These are phyloP conservation scores for Tilletia horrida DNA, from an alignment of 1,284 basidiomycete genomes.

Conservation along the genomic window DNA sequence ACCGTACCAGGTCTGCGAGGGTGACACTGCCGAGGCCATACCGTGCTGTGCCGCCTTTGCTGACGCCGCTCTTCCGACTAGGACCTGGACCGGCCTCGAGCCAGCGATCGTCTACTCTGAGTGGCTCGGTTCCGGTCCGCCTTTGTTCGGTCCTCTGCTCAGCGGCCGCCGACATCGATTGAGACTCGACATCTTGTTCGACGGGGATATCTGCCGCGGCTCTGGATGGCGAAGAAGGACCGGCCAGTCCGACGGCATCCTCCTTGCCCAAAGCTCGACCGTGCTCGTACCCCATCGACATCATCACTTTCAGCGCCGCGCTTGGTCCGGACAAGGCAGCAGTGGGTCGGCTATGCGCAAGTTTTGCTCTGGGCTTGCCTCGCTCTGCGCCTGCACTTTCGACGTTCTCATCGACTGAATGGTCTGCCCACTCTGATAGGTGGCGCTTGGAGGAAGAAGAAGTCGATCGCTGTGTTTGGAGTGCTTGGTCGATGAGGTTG, in stretches of 20 bases:
- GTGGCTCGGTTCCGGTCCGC: constrained; percentile 15
- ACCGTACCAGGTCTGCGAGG: background rate
- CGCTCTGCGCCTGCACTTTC: background rate
- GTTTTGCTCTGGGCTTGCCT: background rate
- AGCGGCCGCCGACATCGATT: background rate
- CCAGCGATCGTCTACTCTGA: constrained; percentile 21
- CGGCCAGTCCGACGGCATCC: background rate
- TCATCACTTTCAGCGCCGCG: constrained; percentile 27
- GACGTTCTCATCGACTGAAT: background rate
- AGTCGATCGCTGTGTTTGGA: no score
- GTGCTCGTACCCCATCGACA: constrained; percentile 23
- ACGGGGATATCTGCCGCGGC: background rate
- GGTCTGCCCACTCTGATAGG: no score
- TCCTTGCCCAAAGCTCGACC: constrained; percentile 20
- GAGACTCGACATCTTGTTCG: no score
- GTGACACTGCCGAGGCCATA: constrained; percentile 9
- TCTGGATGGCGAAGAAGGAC: background rate
- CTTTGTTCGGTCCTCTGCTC: no score
- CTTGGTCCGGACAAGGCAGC: constrained; percentile 8
- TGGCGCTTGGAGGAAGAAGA: no score
- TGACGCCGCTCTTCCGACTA: background rate
- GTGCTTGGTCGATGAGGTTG: constrained; percentile 17
- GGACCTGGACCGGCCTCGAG: background rate
- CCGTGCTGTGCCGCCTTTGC: background rate
- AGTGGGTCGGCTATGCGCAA: background rate